These are phyloP conservation scores for Alternaria sp. DNA, from an alignment of 2,329 filamentous ascomycete species.

Conservation along the genomic window DNA sequence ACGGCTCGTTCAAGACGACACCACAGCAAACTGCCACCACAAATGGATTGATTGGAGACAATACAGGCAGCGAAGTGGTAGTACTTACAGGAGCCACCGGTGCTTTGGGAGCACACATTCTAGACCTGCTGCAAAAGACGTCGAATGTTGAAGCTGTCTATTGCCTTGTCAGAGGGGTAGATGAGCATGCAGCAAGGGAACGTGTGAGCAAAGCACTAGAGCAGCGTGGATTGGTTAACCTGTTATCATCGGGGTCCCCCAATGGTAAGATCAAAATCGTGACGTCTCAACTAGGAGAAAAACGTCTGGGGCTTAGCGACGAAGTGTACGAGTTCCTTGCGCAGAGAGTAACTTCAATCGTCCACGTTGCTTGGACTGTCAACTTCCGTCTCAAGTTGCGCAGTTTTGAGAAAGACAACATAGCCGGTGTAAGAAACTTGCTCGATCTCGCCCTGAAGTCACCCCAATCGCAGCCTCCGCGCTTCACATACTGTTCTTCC, in stretches of 20 bases:
- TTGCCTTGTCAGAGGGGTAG: constrained; percentile 64
- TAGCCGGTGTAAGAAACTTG: constrained; percentile 61
- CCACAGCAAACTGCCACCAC: neutral
- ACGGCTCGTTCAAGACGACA: constrained; percentile 53
- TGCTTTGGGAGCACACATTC: constrained; percentile 61
- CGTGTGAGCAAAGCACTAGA: constrained; percentile 47
- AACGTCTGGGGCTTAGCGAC: constrained; percentile 59
- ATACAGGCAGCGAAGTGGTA: constrained; percentile 23
- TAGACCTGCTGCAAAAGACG: constrained; percentile 55
- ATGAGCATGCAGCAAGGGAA: constrained; percentile 40
- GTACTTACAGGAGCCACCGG: constrained; percentile 63
- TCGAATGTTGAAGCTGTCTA: constrained; percentile 58
- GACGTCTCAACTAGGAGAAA: constrained; percentile 58
- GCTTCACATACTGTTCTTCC: constrained; percentile 63
- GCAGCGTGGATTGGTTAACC: constrained; percentile 40
- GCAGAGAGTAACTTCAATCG: constrained; percentile 59
- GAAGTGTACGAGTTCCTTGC: constrained; percentile 55
- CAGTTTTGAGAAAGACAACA: constrained; percentile 65
- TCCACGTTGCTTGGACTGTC: constrained; percentile 72
- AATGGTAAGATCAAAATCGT: constrained; percentile 58
- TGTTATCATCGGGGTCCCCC: constrained; percentile 22
- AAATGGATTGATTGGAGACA: constrained; percentile 8
- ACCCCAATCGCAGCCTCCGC: constrained; percentile 39
- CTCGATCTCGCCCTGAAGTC: constrained; percentile 56
- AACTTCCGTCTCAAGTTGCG: constrained; percentile 68